A percentile compares a stretch with the other conserved stretches of the same genome.
Conservation (phyloP, 2,329 filamentous ascomycete species). For the Neurospora crassa region DNA sequence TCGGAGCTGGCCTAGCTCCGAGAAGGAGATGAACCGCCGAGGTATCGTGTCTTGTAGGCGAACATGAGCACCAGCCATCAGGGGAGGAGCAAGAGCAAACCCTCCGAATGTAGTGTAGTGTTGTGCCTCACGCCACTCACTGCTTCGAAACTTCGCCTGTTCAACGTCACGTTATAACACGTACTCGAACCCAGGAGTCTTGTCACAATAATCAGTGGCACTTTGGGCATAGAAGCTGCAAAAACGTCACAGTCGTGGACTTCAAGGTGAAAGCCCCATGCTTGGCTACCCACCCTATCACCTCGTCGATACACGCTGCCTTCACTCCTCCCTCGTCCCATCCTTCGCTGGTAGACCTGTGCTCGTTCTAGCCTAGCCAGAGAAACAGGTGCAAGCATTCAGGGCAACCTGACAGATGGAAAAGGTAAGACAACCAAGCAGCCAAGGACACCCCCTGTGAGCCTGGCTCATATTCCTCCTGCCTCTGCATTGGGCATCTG, state of each 20-base stretch:
- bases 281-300: background rate
- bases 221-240: background rate
- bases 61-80: background rate
- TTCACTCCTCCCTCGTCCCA: background rate
- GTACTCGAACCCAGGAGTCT: background rate
- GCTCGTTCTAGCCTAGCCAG: background rate
- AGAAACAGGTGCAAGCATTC: background rate
- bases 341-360: background rate
- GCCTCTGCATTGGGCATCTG: background rate
- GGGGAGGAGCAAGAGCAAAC: background rate
- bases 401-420: background rate
- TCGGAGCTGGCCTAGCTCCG: background rate
- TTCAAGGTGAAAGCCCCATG: background rate
- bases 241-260: background rate
- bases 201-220: background rate
- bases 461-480: background rate
- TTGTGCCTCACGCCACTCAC: background rate
- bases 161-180: background rate
- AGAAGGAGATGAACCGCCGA: background rate
- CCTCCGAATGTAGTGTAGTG: background rate
- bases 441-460: background rate
- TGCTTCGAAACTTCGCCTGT: background rate
- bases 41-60: background rate
- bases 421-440: background rate
- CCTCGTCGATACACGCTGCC: background rate